Evolutionary conservation across 768 basidiomycete genomes (phyloP), one percentile per base, ranked within the genome.

Genomic region (Sarcodon aspratus): DNA sequence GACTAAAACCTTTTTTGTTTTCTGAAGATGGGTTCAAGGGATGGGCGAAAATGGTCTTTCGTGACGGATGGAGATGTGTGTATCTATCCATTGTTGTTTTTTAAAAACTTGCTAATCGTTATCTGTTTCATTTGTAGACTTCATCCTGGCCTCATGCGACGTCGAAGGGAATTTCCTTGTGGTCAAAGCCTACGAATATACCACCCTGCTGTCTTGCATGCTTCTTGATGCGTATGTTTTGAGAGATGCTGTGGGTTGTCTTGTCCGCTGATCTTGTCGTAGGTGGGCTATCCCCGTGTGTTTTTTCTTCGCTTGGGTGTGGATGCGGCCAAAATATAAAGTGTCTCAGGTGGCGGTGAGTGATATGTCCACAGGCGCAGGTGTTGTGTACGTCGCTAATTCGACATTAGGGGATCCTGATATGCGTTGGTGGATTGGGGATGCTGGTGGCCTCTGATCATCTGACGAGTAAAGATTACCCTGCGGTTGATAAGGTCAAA

Each of bases 251-350:
- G 37, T n/a, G 15, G 36, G 33, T 13, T 38, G 18, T 17, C 45
- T 7, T 36, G 31, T 33, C 36, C 53, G 18, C 57, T 32, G 1
- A 27, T 37, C 33, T 27, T 55, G 51, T 8, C 45, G 33, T 44
- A 86, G 84, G 47, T 91, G 88, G 89, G 90, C 90, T 1, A 93
- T 90, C 57, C 90, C 90, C 21, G 76, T 86, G 10, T 92, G 90
- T 63, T 68, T 92, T 61, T 74, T 86, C 65, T 80, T 92, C 64
- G 81, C 80, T 32, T 93, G 81, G 78, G 47, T 92, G 8, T 92
- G 87, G 66, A 80, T 92, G 78, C 76, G 82, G 34, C 76, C 79
- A 12, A 77, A 62, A 59, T 91, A 86, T 61, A 84, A 86, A 50
- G 89, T 84, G 84, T 87, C 85, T 0, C 90, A 93, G 65, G 54